Base-by-base conservation (phyloP, 2,329 filamentous ascomycete species). In the Talaromyces sp. region DNA sequence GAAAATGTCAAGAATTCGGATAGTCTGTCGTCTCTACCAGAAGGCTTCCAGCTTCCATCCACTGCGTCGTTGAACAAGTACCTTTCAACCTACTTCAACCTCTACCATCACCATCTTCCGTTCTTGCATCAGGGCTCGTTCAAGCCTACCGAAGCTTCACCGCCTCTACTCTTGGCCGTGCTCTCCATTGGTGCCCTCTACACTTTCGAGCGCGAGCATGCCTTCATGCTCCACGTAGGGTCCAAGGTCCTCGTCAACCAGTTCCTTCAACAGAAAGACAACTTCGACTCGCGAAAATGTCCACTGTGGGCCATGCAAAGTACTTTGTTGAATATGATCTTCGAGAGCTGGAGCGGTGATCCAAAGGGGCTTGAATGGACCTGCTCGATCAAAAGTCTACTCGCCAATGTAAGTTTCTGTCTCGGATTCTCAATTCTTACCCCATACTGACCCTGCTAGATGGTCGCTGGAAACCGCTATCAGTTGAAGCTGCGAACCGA, bases 231-330 rank as follows among this genome's bases (percentile, higher is more conserved):
- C 21, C 94, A 99, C 76, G 96, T 97, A 65, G 94, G 93, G 17
- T 96, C 94, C 60, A 99, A 97, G 79, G 89, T 97, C 28, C 83
- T 99, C 17, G 92, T 97, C 67, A 97, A 95, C 71, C 91, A 97
- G 72, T 97, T 97, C 74, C 75, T 99, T 62, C 91, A 96, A 75
- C 95, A 97, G 78, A 97, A 97, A 80, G 92, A 97, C 73, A 96
- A 96, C 76, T 97, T 97, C 74, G 96, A 93, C 79, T 97, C 94
- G 8, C 87, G 93, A 66, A 97, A 97, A 74, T 97, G 93, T 68
- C 94, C 94, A 3, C 77, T 99, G 13, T 97, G 94, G 93, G 94
- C 93, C 50, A 97, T 97, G 91, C 94, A 99, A 73, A 91, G 90
- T 72, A 96, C 92, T 3, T 79, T 99, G 56, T 80, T 99, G 59